Conservation (phyloP, 495 filamentous ascomycete species). For the Venustampulla echinocandica region DNA sequence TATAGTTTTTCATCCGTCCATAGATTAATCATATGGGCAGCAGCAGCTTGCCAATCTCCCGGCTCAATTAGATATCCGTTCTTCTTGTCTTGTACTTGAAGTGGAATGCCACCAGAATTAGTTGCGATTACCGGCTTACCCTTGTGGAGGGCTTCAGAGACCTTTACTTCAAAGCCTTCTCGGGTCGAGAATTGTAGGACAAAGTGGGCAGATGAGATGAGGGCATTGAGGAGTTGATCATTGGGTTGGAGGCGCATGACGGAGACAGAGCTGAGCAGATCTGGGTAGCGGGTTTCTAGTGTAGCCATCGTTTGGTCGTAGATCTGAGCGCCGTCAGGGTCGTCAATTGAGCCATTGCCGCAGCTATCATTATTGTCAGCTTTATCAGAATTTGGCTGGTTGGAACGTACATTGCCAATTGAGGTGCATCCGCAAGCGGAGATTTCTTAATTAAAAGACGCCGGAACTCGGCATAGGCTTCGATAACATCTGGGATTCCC, state of each 20-base stretch:
- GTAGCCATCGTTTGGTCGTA: slow-evolving; percentile 62
- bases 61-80: slow-evolving; percentile 72
- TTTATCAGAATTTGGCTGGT: neutral
- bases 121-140: slow-evolving; percentile 77
- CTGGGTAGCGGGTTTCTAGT: slow-evolving; percentile 47
- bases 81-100: slow-evolving; percentile 66
- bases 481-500: slow-evolving; percentile 72
- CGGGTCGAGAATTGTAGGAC: slow-evolving; percentile 73
- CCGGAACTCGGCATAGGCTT: slow-evolving; percentile 69
- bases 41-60: slow-evolving; percentile 65
- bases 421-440: slow-evolving; percentile 43
- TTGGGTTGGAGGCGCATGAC: slow-evolving; percentile 70
- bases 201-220: slow-evolving; percentile 66
- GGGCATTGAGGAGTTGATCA: slow-evolving; percentile 73
- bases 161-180: slow-evolving; percentile 87
- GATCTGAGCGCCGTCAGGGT: slow-evolving; percentile 68
- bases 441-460: slow-evolving; percentile 40
- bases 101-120: slow-evolving; percentile 69
- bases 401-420: slow-evolving; percentile 58
- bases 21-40: slow-evolving; percentile 57
- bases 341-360: slow-evolving; percentile 79
- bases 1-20: slow-evolving; percentile 59
- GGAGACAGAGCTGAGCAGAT: slow-evolving; percentile 50
- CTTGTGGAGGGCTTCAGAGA: slow-evolving; percentile 79
- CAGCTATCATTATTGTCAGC: slow-evolving; percentile 27